phyloP scores from a whole-genome alignment of 768 basidiomycete species.

The Psilocybe sp. region DNA sequence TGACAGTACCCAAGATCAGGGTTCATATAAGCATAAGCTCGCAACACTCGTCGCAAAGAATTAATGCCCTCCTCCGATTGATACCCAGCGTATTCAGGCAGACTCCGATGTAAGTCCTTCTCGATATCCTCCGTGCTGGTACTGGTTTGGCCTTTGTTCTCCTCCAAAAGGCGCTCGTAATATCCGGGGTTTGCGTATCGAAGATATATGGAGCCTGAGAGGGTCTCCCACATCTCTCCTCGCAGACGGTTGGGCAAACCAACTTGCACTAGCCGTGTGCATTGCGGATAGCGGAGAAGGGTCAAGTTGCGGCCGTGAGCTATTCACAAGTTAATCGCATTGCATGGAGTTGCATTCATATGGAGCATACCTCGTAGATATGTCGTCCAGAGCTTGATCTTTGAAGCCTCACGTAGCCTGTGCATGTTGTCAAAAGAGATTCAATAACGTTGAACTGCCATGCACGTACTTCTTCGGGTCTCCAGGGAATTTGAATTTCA shows the following conservation, averaged over 20 bases:
- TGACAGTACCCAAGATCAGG: conserved; percentile 96
- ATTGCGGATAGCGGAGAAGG: conserved; percentile 91
- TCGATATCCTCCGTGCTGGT: conserved; percentile 98
- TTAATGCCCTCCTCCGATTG: conserved; percentile 86
- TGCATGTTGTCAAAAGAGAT: conserved; percentile 4
- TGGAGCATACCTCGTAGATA: conserved; percentile 69
- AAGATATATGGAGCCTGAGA: conserved; percentile 91
- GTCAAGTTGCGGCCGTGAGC: conserved; percentile 95
- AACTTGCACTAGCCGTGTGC: conserved; percentile 95
- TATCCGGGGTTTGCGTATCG: conserved; percentile 84
- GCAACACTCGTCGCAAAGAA: conserved; percentile 83
- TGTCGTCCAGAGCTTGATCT: conserved; percentile 92
- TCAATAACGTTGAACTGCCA: background rate
- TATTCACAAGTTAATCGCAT: conserved; percentile 25
- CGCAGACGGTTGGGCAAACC: conserved; percentile 92
- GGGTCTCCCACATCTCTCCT: conserved; percentile 97
- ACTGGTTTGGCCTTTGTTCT: conserved; percentile 74
- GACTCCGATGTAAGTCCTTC: conserved; percentile 93
- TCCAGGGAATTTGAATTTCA: conserved; percentile 87
- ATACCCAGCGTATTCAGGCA: conserved; percentile 97
- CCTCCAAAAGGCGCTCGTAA: conserved; percentile 72
- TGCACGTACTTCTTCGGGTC: conserved; percentile 81
- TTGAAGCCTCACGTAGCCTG: conserved; percentile 86
- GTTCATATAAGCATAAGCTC: conserved; percentile 94
- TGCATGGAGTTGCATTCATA: conserved; percentile 3